Base-by-base conservation (phyloP, 2,329 filamentous ascomycete species). In the Aspergillus sp. region DNA sequence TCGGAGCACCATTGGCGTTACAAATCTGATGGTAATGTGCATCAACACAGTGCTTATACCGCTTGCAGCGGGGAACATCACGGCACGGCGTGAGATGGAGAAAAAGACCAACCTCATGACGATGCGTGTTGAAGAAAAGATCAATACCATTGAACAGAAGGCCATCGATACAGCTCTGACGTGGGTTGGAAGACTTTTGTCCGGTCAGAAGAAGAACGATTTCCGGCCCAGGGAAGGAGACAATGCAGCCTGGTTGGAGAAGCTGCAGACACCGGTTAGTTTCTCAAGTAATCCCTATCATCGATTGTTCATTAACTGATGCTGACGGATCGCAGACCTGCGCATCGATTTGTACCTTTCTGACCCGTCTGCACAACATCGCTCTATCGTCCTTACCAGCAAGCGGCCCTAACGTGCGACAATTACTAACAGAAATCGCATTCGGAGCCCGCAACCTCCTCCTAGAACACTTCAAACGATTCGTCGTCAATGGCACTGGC, bases 391-490 rank as follows among this genome's bases (percentile, higher is more conserved):
- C 89, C 3, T 76, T 98, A 10, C 65, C 68, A 32, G 56, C 64
- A 7, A 67, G 62, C 46, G 86, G 90, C 59, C 80, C 84, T 38
- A 97, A 97, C 57, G 78, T 94, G 1, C 83, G 87, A 46, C 78
- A 84, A 42, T 87, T 97, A 63, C 82, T 85, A 45, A 84, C 83
- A 49, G 91, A 97, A 69, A 79, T 97, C 26, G 90, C 88, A 1
- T 73, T 90, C 9, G 84, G 85, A 7, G 76, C 95, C 33, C 83
- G 90, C 55, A 73, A 78, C 43, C 78, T 94, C 7, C 78, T 98
- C 4, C 82, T 98, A 52, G 87, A 93, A 52, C 93, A 98, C 69
- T 88, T 97, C 70, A 93, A 94, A 61, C 89, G 88, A 60, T 98
- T 94, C 71, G 82, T 85, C 50, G 88, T 98, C 55, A 95, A 89